Conservation (phyloP, 2,329 filamentous ascomycete species). For the Cladorrhinum sp. region DNA sequence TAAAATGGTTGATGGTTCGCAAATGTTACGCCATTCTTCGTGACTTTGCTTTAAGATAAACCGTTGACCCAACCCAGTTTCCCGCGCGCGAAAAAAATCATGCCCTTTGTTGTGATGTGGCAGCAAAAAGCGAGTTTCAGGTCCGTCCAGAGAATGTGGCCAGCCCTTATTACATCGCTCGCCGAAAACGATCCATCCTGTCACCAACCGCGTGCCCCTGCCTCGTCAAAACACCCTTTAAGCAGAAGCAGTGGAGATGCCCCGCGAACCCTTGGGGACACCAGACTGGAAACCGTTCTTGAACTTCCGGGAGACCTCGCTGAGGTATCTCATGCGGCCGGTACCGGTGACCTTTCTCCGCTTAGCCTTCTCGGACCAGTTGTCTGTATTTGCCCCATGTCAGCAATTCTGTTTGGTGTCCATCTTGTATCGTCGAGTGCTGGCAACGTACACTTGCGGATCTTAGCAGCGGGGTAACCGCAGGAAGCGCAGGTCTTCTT, state of each 20-base stretch:
- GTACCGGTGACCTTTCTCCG: slow-evolving; percentile 98
- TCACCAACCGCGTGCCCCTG: slow-evolving; percentile 17
- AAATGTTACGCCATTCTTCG: slow-evolving; percentile 29
- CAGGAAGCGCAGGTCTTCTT: slow-evolving; percentile 96
- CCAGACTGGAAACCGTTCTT: slow-evolving; percentile 97
- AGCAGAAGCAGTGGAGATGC: slow-evolving; percentile 44
- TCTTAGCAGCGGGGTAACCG: slow-evolving; percentile 97
- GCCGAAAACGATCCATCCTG: slow-evolving; percentile 27
- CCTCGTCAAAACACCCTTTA: slow-evolving; percentile 21
- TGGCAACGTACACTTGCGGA: slow-evolving; percentile 86
- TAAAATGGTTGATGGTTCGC: slow-evolving; percentile 16
- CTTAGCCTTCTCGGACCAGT: slow-evolving; percentile 99
- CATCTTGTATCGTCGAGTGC: background rate
- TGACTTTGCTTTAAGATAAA: slow-evolving; percentile 27
- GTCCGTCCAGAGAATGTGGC: slow-evolving; percentile 25
- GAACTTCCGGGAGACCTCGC: slow-evolving; percentile 88
- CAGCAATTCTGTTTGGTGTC: slow-evolving; percentile 21
- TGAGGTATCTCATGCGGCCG: slow-evolving; percentile 93
- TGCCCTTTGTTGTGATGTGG: slow-evolving; percentile 27
- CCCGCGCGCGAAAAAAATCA: slow-evolving; percentile 26
- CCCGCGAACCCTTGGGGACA: slow-evolving; percentile 77
- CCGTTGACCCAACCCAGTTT: slow-evolving; percentile 24
- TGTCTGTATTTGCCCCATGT: slow-evolving; percentile 59
- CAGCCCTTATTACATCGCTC: slow-evolving; percentile 29
- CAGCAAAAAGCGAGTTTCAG: slow-evolving; percentile 26